Conservation (phyloP, 441 rosid genomes). For the Iberis amara region DNA sequence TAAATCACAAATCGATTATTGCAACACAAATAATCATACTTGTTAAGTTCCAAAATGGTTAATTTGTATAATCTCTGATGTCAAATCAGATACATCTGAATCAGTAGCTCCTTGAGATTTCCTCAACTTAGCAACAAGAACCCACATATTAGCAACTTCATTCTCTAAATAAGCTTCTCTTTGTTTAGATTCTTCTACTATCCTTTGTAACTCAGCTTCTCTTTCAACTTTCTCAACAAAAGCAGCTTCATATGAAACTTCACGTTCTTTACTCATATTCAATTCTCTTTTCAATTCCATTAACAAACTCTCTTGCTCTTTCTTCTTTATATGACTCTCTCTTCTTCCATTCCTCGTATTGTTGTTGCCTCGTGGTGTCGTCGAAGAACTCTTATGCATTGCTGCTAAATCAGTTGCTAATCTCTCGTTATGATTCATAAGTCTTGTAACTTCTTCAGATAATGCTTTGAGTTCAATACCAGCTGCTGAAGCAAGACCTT, state of each 20-base stretch:
- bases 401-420: constrained; percentile 59
- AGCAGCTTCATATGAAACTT: constrained; percentile 60
- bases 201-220: constrained; percentile 70
- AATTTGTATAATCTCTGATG: constrained; percentile 21
- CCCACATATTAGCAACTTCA: constrained; percentile 99
- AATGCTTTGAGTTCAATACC: constrained; percentile 94
- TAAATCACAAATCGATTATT: background rate
- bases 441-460: constrained; percentile 90
- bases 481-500: constrained; percentile 96
- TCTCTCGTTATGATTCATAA: constrained; percentile 79
- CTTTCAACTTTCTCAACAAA: constrained; percentile 60
- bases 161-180: constrained; percentile 95
- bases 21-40: background rate
- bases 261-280: constrained; percentile 61
- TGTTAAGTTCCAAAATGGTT: background rate
- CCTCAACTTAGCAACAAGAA: constrained; percentile 82
- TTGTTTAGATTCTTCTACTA: constrained; percentile 76
- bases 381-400: constrained; percentile 37
- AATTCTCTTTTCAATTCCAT: constrained; percentile 76
- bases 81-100: constrained; percentile 33
- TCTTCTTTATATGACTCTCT: constrained; percentile 40
- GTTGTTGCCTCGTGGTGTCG: constrained; percentile 44
- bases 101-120: constrained; percentile 56
- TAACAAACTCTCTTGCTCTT: constrained; percentile 49
- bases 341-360: constrained; percentile 48